Conservation (phyloP, 768 basidiomycete species). For the Boletus fagicola region DNA sequence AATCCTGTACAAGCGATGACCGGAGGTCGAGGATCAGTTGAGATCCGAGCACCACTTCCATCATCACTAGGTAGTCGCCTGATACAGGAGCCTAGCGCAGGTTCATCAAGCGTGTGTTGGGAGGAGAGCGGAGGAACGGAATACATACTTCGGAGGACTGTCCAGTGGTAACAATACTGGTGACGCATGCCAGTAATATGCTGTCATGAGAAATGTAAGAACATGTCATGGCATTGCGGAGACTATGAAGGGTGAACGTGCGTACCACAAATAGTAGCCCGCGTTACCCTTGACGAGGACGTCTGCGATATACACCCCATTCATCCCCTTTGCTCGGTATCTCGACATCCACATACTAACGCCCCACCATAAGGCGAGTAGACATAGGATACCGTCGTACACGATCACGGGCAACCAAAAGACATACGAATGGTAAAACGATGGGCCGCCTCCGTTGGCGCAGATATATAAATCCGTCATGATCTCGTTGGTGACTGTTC, state of each 20-base stretch:
- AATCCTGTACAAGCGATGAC: conserved; percentile 1
- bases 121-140: not conserved
- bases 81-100: too few species aligned
- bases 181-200: conserved; percentile 8
- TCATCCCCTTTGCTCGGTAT: not conserved
- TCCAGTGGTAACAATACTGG: not conserved
- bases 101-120: not conserved
- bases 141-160: conserved; percentile 5
- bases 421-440: not conserved
- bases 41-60: conserved; percentile 8
- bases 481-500: too few species aligned
- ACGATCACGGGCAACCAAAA: conserved; percentile 11
- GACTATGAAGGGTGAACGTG: not conserved
- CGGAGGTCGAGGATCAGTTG: conserved; percentile 10
- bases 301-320: conserved; percentile 4
- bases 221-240: not conserved
- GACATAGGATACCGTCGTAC: conserved; percentile 10
- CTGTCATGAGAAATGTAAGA: conserved; percentile 3
- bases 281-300: conserved; percentile 14
- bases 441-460: not conserved
- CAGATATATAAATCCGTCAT: too few species aligned
- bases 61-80: conserved; percentile 2
- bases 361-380: conserved; percentile 5
- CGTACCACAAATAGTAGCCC: conserved; percentile 19
- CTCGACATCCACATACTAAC: not conserved